Evolutionary conservation across 2,329 filamentous ascomycete species (phyloP), one percentile per base, ranked within the genome.

Genomic region (Monosporascus ibericus): DNA sequence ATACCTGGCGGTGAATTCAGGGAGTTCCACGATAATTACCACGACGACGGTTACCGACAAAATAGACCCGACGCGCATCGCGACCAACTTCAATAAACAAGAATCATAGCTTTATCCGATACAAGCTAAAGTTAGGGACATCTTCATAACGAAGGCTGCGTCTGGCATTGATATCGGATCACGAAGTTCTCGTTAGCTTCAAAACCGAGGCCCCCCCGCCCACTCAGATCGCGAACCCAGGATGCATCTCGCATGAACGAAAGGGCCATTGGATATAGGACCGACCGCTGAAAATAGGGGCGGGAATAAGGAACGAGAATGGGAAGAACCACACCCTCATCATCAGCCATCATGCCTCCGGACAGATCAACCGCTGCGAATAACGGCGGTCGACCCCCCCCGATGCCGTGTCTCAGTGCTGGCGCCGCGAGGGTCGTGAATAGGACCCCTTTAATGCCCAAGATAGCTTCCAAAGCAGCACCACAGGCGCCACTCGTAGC

Each of bases 381-480:
- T 63, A 70, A 68, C 67, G 74, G 74, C 22, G 24, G 22, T 64
- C 72, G 75, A 63, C 76, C 72, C 58, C 77, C 77, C 60, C 81
- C 85, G 40, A 85, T 85, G 73, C 87, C 89, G 50, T 80, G 84
- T 54, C 81, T 91, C 63, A 80, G 77, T 68, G 78, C 85, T 58
- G 75, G 82, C 46, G 81, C 78, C 47, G 75, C 79, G 60, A 77
- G 84, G 79, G 67, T 69, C 62, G 58, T 73, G 63, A 74, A 69
- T 58, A 73, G 76, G 54, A 62, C 72, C 34, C 79, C 79, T 51
- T 61, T 81, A 62, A 81, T 76, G 2, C 76, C 79, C 58, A 82
- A 84, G 71, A 75, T 83, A 49, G 77, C 80, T 25, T 63, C 71
- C 51, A 75, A 75, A 42, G 58, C 46, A 52, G 62, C 66, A 8